Percentiles rank a stretch among this genome's conserved stretches.
Conservation (phyloP, 2,329 filamentous ascomycete genomes). For the Nemania sp. region DNA sequence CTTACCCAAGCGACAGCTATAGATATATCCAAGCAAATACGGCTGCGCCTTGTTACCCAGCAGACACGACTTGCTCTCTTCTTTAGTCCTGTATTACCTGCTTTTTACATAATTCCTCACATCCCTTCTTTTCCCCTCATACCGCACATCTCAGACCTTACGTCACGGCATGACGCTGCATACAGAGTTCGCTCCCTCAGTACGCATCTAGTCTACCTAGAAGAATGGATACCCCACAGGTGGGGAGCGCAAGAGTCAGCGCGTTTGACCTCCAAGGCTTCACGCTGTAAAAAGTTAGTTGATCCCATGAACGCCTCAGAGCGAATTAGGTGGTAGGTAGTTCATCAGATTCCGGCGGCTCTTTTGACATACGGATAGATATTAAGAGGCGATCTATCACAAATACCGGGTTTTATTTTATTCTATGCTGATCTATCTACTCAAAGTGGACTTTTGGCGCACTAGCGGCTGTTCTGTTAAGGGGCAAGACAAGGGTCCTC, state of each 20-base stretch:
- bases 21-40: neutral
- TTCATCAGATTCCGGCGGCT: slow-evolving; percentile 5
- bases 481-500: slow-evolving; percentile 29
- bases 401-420: slow-evolving; percentile 14
- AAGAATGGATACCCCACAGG: neutral
- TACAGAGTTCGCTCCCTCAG: neutral
- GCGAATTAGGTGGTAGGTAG: neutral
- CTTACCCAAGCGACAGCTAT: neutral
- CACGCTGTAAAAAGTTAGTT: neutral
- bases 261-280: neutral
- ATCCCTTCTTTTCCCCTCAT: neutral
- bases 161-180: neutral
- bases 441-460: slow-evolving; percentile 10
- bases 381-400: slow-evolving; percentile 10
- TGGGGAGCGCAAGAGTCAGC: neutral
- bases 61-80: neutral
- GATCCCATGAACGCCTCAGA: neutral
- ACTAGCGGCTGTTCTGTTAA: slow-evolving; percentile 27
- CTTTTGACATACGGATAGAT: slow-evolving; percentile 3
- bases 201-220: no score
- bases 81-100: neutral
- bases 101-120: neutral
- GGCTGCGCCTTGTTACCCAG: neutral
- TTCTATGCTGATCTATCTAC: slow-evolving; percentile 11
- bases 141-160: neutral